A percentile compares a stretch with the other conserved stretches of the same genome.
These are phyloP conservation scores for Kokia cookei DNA, from an alignment of 441 rosid species.

Conservation along the genomic window DNA sequence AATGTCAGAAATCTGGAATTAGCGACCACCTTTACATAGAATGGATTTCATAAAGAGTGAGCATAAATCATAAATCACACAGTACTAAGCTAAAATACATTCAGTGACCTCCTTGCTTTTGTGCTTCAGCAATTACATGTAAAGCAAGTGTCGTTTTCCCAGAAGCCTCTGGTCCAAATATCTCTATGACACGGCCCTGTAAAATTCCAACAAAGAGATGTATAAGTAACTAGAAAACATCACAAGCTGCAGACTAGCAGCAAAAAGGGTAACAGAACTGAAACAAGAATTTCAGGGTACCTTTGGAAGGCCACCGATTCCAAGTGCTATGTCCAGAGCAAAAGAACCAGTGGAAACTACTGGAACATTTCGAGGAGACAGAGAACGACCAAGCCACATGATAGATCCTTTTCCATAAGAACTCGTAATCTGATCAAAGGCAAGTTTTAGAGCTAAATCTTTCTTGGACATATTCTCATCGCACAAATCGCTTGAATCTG, in stretches of 20 bases:
- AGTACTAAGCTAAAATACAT: background rate
- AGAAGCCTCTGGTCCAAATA: constrained; percentile 98
- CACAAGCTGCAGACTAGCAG: background rate
- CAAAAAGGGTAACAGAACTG: background rate
- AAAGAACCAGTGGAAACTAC: constrained; percentile 88
- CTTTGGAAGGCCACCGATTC: constrained; percentile 93
- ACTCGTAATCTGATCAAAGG: constrained; percentile 78
- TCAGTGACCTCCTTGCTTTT: constrained; percentile 82
- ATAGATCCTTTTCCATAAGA: constrained; percentile 86
- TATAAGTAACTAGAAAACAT: constrained; percentile 14
- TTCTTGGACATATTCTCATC: constrained; percentile 73
- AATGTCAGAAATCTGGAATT: background rate
- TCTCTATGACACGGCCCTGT: constrained; percentile 97
- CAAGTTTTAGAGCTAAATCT: constrained; percentile 84
- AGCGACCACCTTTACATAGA: background rate
- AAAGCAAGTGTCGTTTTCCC: constrained; percentile 95
- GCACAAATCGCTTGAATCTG: constrained; percentile 61
- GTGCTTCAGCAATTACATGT: constrained; percentile 96
- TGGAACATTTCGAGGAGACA: constrained; percentile 56
- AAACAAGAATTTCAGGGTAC: constrained; percentile 21
- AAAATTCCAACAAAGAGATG: constrained; percentile 11
- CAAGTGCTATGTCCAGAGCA: constrained; percentile 77
- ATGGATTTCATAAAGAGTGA: background rate
- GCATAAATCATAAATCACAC: background rate
- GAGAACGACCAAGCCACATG: constrained; percentile 89